Percentiles rank a stretch among this genome's conserved stretches.
Conservation (phyloP, 306 rosid genomes). For the Malus domestica region ASM211411v1 NC_041796.1:18404001-18404500, state of each 20-base stretch:
- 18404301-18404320: slow-evolving; percentile 30
- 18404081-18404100: slow-evolving; percentile 49
- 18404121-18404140: slow-evolving; percentile 66
- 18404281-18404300: slow-evolving; percentile 38
- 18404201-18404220: slow-evolving; percentile 39
- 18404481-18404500: slow-evolving; percentile 25
- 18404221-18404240: slow-evolving; percentile 40
- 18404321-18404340: slow-evolving; percentile 76
- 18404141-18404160: slow-evolving; percentile 72
- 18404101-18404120: slow-evolving; percentile 77
- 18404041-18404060: slow-evolving; percentile 30
- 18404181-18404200: slow-evolving; percentile 35
- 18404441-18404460: slow-evolving; percentile 22
- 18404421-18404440: slow-evolving; percentile 28
- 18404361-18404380: slow-evolving; percentile 37
- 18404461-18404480: slow-evolving; percentile 23
- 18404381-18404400: slow-evolving; percentile 45
- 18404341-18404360: slow-evolving; percentile 52
- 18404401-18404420: slow-evolving; percentile 31
- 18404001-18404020: slow-evolving; percentile 48
- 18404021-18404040: slow-evolving; percentile 52
- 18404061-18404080: slow-evolving; percentile 23
- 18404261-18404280: slow-evolving; percentile 38
- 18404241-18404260: slow-evolving; percentile 37
- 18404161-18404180: slow-evolving; percentile 44